Evolutionary conservation across 1,284 basidiomycete species (phyloP).

Genomic region (Thelephora terrestris): DNA sequence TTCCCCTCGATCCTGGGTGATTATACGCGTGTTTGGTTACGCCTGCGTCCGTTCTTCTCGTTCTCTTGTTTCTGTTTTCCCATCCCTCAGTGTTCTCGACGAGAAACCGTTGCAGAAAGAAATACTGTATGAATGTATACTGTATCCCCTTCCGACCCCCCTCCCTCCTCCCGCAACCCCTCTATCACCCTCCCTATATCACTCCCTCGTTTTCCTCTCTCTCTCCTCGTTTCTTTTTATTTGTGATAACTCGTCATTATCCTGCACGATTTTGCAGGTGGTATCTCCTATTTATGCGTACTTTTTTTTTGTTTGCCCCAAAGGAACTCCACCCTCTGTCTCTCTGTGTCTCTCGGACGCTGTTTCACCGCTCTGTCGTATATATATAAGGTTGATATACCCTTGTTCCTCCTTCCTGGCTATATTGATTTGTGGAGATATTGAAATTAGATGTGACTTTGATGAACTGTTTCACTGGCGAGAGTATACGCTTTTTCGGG

Average conservation of each 20-base stretch:
- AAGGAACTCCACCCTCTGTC: background rate
- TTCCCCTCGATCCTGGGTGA: background rate
- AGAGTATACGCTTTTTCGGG: too few relatives aligned
- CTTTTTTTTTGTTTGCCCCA: too few relatives aligned
- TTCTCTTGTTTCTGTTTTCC: slow-evolving; percentile 5
- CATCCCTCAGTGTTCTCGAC: slow-evolving; percentile 4
- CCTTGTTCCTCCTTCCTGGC: background rate
- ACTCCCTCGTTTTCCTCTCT: background rate
- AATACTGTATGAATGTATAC: too few relatives aligned
- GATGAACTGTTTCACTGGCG: too few relatives aligned
- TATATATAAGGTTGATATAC: background rate
- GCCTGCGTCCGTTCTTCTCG: background rate
- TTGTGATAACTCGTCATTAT: background rate
- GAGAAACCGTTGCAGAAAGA: background rate
- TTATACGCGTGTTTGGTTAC: too few relatives aligned
- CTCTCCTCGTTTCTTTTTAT: background rate
- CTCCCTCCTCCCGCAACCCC: background rate
- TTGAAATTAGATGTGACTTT: too few relatives aligned
- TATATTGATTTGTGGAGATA: too few relatives aligned
- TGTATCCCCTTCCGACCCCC: too few relatives aligned
- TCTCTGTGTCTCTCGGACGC: background rate
- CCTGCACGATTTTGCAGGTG: too few relatives aligned
- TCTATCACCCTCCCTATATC: background rate
- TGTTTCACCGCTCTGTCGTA: background rate
- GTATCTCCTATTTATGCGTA: too few relatives aligned